Evolutionary conservation across 2,329 filamentous ascomycete species (phyloP), one percentile per base, ranked within the genome.

Genomic region (Penicillium sumatraense): DNA sequence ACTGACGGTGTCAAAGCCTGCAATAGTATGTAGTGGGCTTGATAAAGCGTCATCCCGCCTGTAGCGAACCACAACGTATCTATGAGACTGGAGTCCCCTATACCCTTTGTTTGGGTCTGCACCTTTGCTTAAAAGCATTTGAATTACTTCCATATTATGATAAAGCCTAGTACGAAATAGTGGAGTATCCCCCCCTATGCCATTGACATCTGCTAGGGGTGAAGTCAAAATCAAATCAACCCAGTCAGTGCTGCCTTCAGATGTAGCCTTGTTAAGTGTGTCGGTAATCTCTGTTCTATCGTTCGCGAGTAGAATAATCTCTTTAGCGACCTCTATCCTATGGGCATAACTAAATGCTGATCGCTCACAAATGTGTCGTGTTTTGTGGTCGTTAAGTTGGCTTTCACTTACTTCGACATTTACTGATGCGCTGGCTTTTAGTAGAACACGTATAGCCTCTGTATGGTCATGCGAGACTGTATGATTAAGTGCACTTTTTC

Each of bases 21-120:
- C 38, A n/a, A 51, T 29, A 14, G 49, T 38, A 16, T 51, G 49
- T 5, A 51, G 40, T 18, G 49, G 49, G 11, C 23, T 24, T 18
- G 49, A 51, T 18, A 23, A 14, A 21, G 16, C n/a, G 20, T 23
- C 26, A 23, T 14, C 3, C 6, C n/a, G 29, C 2, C 10, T 35
- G n/a, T 11, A 23, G 20, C 23, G 10, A 9, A 45, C 49, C 26
- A 51, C 26, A 11, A 51, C 21, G 14, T 38, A 51, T 16, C 49
- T 38, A 2, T 44, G 40, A 23, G 49, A 51, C 14, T 38, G 49
- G 27, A 44, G 27, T 18, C 49, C 49, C 16, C 16, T 35, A 3
- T 26, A 51, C 4, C 35, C 13, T 51, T 42, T 14, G 18, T 51
- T 51, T 16, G 49, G 49, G 27, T 51, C 49, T n/a, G 40, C 40